Evolutionary conservation across 805 yeast species (phyloP).

Genomic region (Komagataella pastoris): DNA sequence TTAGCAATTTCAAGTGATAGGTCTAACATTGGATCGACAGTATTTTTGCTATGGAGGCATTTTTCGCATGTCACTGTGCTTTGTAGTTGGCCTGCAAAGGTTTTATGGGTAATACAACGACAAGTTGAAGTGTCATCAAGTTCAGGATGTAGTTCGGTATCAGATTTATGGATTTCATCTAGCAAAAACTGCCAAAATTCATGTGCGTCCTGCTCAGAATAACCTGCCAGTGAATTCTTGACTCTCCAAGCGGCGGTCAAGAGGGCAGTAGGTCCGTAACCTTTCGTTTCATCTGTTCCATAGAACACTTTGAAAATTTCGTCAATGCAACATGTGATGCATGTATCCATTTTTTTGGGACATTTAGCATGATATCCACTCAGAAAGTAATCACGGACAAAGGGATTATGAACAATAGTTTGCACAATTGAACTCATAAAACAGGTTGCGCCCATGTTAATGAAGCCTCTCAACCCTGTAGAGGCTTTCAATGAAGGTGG

Average conservation of each 20-base stretch:
- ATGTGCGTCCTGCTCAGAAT: constrained; percentile 96
- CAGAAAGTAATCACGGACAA: constrained; percentile 65
- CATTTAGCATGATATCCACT: constrained; percentile 60
- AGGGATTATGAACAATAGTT: constrained; percentile 81
- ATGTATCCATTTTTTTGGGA: constrained; percentile 24
- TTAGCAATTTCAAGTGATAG: constrained; percentile 60
- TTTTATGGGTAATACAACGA: constrained; percentile 67
- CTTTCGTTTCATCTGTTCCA: constrained; percentile 45
- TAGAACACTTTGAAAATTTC: constrained; percentile 64
- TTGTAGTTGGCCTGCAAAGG: constrained; percentile 75
- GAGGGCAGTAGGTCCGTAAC: constrained; percentile 72
- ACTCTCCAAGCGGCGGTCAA: constrained; percentile 82
- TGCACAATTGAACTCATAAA: constrained; percentile 92
- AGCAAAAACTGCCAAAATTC: constrained; percentile 91
- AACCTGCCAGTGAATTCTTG: constrained; percentile 80
- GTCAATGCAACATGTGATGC: constrained; percentile 81
- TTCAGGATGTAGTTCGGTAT: constrained; percentile 10
- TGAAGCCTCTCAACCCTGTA: constrained; percentile 60
- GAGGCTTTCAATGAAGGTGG: neutral
- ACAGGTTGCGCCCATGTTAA: constrained; percentile 95
- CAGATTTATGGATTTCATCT: constrained; percentile 62
- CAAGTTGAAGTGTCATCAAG: constrained; percentile 23
- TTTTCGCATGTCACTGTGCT: constrained; percentile 64
- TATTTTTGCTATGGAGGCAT: constrained; percentile 51
- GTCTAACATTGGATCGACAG: constrained; percentile 85